Evolutionary conservation across 371 early-diverging fungal genomes (phyloP).

Genomic region (Mortierella sp.): DNA sequence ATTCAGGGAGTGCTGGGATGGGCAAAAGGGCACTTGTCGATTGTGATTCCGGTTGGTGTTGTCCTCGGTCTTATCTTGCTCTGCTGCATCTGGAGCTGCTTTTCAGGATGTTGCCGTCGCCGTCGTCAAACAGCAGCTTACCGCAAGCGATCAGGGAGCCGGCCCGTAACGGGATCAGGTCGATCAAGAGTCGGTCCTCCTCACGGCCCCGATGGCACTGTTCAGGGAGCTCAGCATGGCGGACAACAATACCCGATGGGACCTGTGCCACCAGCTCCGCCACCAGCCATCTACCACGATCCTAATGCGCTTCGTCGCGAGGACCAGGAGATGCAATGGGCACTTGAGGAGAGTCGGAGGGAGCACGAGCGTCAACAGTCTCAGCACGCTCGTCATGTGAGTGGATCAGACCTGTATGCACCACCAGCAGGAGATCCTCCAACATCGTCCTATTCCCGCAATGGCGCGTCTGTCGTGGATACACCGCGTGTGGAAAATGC

Average conservation of each 20-base stretch:
- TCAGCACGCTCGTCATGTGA: background rate
- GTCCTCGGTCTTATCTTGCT: conserved; percentile 63
- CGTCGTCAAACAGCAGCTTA: conserved; percentile 8
- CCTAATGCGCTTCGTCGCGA: conserved; percentile 22
- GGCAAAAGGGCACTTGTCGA: conserved; percentile 56
- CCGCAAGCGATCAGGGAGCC: conserved; percentile 13
- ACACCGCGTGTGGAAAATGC: conserved; percentile 3
- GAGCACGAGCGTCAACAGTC: conserved; percentile 30
- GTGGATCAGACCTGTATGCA: background rate
- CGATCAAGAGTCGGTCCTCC: background rate
- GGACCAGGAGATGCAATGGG: conserved; percentile 39
- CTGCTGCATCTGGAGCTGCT: conserved; percentile 61
- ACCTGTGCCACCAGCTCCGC: conserved; percentile 15
- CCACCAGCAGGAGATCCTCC: background rate
- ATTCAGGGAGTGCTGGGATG: conserved; percentile 61
- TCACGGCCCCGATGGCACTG: background rate
- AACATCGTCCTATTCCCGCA: background rate
- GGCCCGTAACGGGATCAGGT: background rate
- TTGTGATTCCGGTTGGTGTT: conserved; percentile 67
- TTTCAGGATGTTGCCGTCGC: conserved; percentile 21
- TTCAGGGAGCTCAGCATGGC: conserved; percentile 8
- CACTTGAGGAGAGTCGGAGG: conserved; percentile 35
- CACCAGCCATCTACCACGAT: conserved; percentile 40
- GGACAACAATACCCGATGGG: conserved; percentile 6
- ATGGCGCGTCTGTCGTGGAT: conserved; percentile 18